A percentile compares a stretch with the other conserved stretches of the same genome.
Conservation (phyloP, 164 flowering plant genomes). For the Magnolia sinica region DNA sequence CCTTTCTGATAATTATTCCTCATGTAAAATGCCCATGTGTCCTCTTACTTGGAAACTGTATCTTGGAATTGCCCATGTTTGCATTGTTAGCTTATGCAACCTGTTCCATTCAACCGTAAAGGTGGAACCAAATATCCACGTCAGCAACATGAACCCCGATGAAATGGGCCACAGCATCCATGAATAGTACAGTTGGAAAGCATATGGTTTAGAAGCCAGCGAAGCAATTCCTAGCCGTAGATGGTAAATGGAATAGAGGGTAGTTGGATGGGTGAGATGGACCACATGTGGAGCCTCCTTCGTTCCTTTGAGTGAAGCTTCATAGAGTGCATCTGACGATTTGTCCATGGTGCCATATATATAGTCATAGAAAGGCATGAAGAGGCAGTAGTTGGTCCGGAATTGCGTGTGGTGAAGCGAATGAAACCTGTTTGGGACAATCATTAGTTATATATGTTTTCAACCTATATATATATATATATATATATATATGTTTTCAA, state of each 20-base stretch:
- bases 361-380: constrained; percentile 60
- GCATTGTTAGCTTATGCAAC: constrained; percentile 47
- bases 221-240: constrained; percentile 56
- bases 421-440: constrained; percentile 33
- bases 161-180: constrained; percentile 68
- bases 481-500: neutral
- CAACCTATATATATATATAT: too few species aligned
- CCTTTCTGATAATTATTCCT: too few species aligned
- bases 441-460: neutral
- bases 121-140: constrained; percentile 44
- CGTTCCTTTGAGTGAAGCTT: constrained; percentile 31
- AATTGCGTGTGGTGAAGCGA: constrained; percentile 58
- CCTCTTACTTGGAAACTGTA: constrained; percentile 46
- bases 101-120: constrained; percentile 52
- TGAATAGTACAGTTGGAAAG: constrained; percentile 49
- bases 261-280: constrained; percentile 68
- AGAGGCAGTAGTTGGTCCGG: constrained; percentile 48
- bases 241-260: constrained; percentile 63
- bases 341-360: constrained; percentile 60
- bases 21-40: neutral
- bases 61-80: constrained; percentile 67
- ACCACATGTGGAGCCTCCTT: constrained; percentile 53
- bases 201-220: constrained; percentile 55
- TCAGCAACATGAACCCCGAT: constrained; percentile 31
- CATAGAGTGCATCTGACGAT: constrained; percentile 44